Base-by-base conservation (phyloP, 768 basidiomycete genomes). In the Suillus weaverae region DNA sequence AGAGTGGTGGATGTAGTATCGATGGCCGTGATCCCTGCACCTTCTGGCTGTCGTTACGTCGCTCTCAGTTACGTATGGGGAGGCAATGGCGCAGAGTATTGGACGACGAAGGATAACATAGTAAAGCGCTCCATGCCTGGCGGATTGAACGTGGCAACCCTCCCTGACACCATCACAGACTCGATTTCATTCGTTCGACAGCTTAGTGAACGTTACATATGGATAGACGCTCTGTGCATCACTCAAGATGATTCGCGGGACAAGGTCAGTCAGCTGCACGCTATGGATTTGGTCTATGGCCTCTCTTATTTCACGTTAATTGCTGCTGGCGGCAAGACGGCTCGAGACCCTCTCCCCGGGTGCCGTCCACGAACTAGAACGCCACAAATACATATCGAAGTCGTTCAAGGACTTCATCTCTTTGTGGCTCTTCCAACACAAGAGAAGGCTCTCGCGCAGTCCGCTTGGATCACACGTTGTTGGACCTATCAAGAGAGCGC, bases 221-320 rank as follows among this genome's bases (percentile, higher is more conserved):
- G 72, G 72, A 35, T 74, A 5, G 72, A 74, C 43, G 65, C 67
- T 2, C 50, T 73, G 10, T 73, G 72, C 26, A 69, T 74, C 62
- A 61, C 66, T 38, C 73, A 73, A 43, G 72, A 72, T 57, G 67
- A 55, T 16, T 26, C n/a, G 8, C 64, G 64, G 8, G 72, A 73
- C 20, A 71, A 70, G 63, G 36, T 16, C 16, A 32, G 5, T 8
- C 70, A 73, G 51, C 62, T 73, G 32, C 30, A 62, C 26, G 18
- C 64, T 11, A 72, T 72, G 72, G 68, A 70, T 30, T 54, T 32
- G 13, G n/a, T 72, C 16, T 72, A 70, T 35, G 56, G 70, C 30
- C 54, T 41, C 14, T 68, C 72, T 41, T n/a, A 50, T 22, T 57
- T 73, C 38, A 64, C 67, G 5, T 65, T 72, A 18, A 30, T 73